Conservation (phyloP, 169 alveolate species). For the Eimeria sp. region DNA sequence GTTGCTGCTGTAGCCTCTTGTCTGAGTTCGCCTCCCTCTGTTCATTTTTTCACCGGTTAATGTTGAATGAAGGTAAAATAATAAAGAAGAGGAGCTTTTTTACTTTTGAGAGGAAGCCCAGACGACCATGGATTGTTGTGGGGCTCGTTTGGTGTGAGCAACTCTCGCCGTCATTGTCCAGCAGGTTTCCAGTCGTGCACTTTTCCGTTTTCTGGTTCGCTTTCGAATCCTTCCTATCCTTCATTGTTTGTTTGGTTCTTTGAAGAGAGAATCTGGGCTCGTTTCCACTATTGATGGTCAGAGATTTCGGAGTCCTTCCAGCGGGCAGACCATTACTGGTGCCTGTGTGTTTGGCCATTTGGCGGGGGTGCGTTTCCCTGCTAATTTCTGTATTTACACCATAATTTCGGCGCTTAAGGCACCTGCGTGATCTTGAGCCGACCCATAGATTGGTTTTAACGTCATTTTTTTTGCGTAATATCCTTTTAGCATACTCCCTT, state of each 20-base stretch:
- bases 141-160: slow-evolving; percentile 43
- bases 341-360: slow-evolving; percentile 46
- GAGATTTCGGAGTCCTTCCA: background rate
- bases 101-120: slow-evolving; percentile 19
- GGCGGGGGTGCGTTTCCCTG: background rate
- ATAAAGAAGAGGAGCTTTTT: background rate
- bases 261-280: background rate
- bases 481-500: background rate
- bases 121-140: slow-evolving; percentile 21
- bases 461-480: background rate
- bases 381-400: background rate
- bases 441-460: background rate
- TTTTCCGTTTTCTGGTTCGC: slow-evolving; percentile 9
- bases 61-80: slow-evolving; percentile 2
- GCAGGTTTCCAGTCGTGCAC: slow-evolving; percentile 14
- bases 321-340: slow-evolving; percentile 48
- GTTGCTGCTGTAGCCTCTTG: slow-evolving; percentile 8
- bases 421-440: background rate
- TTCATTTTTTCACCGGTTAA: background rate
- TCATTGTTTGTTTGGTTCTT: background rate
- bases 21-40: background rate
- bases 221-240: background rate
- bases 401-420: background rate
- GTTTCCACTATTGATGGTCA: background rate
- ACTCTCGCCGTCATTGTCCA: slow-evolving; percentile 7